Evolutionary conservation across 192 early-diverging fungal species (phyloP), one percentile per base, ranked within the genome.

Genomic region (Umbelopsis vinacea): DNA sequence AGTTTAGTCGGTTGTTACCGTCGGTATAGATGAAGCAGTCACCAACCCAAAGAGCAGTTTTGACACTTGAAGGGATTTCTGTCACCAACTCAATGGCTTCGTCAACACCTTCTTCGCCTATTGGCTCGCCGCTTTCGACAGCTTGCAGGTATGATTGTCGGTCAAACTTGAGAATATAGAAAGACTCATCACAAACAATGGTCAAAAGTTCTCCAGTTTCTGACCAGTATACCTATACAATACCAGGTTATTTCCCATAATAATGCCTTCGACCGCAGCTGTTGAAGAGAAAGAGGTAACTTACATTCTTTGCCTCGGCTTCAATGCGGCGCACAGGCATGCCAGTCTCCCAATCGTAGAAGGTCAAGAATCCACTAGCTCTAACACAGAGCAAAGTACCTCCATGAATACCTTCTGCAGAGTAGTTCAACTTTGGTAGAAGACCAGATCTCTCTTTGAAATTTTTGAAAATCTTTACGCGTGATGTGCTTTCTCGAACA

Each of bases 11-110:
- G 81, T 97, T 97, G 70, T 86, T 85, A 12, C 86, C 77, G 76
- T 93, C 96, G 21, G 95, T 95, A 84, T 98, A 99, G 69, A 99
- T 98, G 75, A 99, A 98, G 77, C 97, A 98, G 81, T 99, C 98
- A 54, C 98, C 98, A 54, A 98, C 93, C 98, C 98, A 99, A 73
- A 87, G 87, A 26, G 97, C 98, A 7, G 96, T 95, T 74, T 92
- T 92, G 37, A 99, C 90, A 57, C 93, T 87, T 77, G 98, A 97
- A 5, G 85, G 79, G 71, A 99, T 92, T 74, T 98, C 98, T 8
- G 92, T 89, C 19, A 98, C 86, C 83, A 98, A 96, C 71, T 98
- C 96, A 69, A 99, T 84, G 0, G 97, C 98, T 52, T 94, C 94
- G 74, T 99, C 98, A 22, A 97, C 91, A 38, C 98, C 98, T 80